A percentile compares a stretch with the other conserved stretches of the same genome.
Conservation (phyloP, 2,329 filamentous ascomycete species). For the Cryoendolithus antarcticus region DNA sequence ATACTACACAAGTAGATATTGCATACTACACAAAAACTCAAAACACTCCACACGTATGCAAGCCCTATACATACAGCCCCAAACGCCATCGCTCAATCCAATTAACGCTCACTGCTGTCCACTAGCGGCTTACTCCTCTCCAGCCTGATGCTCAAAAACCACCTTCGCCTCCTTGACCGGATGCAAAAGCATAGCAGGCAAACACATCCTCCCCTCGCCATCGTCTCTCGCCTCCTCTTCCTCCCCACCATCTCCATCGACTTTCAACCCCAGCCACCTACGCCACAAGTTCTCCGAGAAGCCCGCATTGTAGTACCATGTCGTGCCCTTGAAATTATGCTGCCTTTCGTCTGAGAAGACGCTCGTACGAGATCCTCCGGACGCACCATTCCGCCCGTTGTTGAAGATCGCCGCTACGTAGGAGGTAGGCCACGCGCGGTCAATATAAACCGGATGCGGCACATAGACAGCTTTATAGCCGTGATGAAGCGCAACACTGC, state of each 20-base stretch:
- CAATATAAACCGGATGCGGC: constrained; percentile 45
- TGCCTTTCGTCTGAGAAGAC: constrained; percentile 40
- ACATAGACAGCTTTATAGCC: constrained; percentile 64
- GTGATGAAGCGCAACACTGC: constrained; percentile 58
- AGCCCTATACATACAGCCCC: too few species aligned
- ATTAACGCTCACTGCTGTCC: not conserved
- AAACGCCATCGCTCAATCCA: too few species aligned
- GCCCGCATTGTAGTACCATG: constrained; percentile 42
- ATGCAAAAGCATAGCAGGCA: constrained; percentile 35
- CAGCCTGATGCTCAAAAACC: constrained; percentile 25
- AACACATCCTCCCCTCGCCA: constrained; percentile 35
- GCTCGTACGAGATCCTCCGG: constrained; percentile 34
- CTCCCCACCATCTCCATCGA: constrained; percentile 38
- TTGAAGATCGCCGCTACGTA: constrained; percentile 46
- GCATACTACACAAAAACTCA: too few species aligned
- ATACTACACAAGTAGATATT: too few species aligned
- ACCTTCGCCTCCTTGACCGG: constrained; percentile 37
- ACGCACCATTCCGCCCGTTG: constrained; percentile 40
- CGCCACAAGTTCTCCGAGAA: constrained; percentile 43
- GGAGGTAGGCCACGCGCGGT: constrained; percentile 42
- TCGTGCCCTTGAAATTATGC: constrained; percentile 41
- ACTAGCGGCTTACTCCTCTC: constrained; percentile 3
- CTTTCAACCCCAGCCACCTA: constrained; percentile 42
- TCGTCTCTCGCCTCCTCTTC: constrained; percentile 26
- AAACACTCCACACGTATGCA: too few species aligned